Evolutionary conservation across 148 eudicot genomes (phyloP), one percentile per base, ranked within the genome.

Genomic region (Cornus suecica): DNA sequence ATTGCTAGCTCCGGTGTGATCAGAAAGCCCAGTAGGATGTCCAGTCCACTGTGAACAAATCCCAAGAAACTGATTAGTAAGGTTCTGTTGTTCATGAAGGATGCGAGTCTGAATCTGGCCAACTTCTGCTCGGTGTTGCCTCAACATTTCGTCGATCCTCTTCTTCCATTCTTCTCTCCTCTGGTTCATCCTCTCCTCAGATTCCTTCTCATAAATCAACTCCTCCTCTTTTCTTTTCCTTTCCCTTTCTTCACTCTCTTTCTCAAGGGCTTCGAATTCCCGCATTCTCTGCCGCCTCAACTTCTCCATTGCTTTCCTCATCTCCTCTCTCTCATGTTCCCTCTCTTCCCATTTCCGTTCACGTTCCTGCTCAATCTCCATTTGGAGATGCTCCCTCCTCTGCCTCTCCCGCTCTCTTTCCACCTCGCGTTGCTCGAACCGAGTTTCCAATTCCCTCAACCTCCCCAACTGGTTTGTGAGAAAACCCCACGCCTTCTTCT

Each of bases 41-140:
- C 91, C 94, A 11, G 92, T 85, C 98, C 97, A 94, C 75, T 92
- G 98, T 3, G 98, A 87, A 74, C 92, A 86, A 80, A 94, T 76
- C 31, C 91, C 91, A 28, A 94, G 82, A 80, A 94, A 79, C 74
- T 94, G 98, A 72, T 68, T 86, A 1, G 89, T 84, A 54, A 94
- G 86, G 77, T 82, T 92, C 70, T 94, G 98, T 75, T 92, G 98
- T 72, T 94, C 98, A 52, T 94, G 89, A 74, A 94, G 84, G 37
- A 92, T 80, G 64, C 98, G 83, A 2, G 90, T 85, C 71, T 94
- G 98, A 61, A 92, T 78, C 81, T 90, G 92, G 48, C 83, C 85
- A 90, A 92, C 89, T 81, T 92, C 98, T 23, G 81, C 88, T 75
- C 91, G 79, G 68, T 94, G 97, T 51, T 90, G 88, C 78, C 78